Percentiles rank a stretch among this genome's conserved stretches.
These are phyloP conservation scores for Thelonectria olida DNA, from an alignment of 2,329 filamentous ascomycete genomes.

Conservation along the genomic window DNA sequence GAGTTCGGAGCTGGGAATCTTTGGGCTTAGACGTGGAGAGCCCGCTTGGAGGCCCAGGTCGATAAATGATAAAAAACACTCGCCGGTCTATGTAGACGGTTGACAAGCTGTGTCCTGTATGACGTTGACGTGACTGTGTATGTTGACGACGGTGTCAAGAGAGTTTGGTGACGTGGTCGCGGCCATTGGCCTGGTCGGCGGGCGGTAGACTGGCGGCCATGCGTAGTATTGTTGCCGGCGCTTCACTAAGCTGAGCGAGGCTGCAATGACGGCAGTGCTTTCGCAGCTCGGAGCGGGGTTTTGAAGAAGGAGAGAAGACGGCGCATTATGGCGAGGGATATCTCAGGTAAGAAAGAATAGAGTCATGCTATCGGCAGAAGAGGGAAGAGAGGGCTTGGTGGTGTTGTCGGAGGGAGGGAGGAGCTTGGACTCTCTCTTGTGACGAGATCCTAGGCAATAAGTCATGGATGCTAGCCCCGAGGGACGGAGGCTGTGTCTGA, in stretches of 20 bases:
- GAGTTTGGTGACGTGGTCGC: constrained; percentile 12
- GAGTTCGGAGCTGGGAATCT: constrained; percentile 47
- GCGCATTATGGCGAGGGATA: not conserved
- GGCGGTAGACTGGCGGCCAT: not conserved
- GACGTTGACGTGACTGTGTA: constrained; percentile 3
- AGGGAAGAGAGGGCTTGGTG: constrained; percentile 1
- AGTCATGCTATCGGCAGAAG: not conserved
- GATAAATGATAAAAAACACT: constrained; percentile 36
- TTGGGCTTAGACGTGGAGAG: constrained; percentile 39
- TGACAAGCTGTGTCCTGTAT: constrained; percentile 11
- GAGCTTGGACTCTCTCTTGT: constrained; percentile 11
- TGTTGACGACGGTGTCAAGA: not conserved
- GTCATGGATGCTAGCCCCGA: constrained; percentile 18
- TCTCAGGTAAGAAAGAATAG: not conserved
- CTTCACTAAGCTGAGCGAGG: not conserved
- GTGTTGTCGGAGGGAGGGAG: constrained; percentile 15
- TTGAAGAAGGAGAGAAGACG: not conserved
- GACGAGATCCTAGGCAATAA: constrained; percentile 18
- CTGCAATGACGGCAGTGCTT: not conserved
- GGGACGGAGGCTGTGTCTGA: not conserved
- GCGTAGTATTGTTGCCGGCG: not conserved
- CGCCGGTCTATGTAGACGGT: constrained; percentile 29
- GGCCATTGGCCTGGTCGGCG: constrained; percentile 6
- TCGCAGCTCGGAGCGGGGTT: not conserved
- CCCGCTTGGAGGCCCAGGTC: constrained; percentile 35